These are phyloP conservation scores for Cairneyella variabilis DNA, from an alignment of 495 filamentous ascomycete genomes.

Conservation along the genomic window DNA sequence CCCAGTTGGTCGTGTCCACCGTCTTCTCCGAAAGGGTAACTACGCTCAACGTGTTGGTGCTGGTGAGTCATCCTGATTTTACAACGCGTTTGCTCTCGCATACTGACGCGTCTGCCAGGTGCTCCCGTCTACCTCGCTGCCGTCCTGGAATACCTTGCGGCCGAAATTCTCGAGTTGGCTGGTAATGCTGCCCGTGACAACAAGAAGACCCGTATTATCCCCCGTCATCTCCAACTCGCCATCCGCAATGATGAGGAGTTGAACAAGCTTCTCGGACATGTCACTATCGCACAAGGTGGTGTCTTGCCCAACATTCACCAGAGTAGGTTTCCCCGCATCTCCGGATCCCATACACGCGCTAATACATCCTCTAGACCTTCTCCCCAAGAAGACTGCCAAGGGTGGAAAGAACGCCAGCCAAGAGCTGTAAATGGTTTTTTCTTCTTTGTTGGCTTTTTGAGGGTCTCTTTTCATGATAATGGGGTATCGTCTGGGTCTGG, in stretches of 20 bases:
- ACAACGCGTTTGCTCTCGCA: slow-evolving; percentile 4
- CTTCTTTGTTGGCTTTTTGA: slow-evolving; percentile 44
- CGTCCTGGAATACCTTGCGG: slow-evolving; percentile 97
- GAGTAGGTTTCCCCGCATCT: slow-evolving; percentile 60
- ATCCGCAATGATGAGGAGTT: slow-evolving; percentile 99
- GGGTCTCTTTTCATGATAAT: slow-evolving; percentile 61
- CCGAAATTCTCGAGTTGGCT: slow-evolving; percentile 97
- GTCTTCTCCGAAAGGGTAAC: slow-evolving; percentile 99
- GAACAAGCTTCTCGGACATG: slow-evolving; percentile 99
- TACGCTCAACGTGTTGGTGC: slow-evolving; percentile 99
- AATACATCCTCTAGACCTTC: slow-evolving; percentile 61
- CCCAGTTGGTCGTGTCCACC: slow-evolving; percentile 99
- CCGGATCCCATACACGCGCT: slow-evolving; percentile 13
- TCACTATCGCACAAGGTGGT: slow-evolving; percentile 99
- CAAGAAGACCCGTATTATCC: slow-evolving; percentile 99
- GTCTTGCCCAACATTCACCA: slow-evolving; percentile 98
- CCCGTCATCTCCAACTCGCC: slow-evolving; percentile 97
- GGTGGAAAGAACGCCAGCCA: slow-evolving; percentile 84
- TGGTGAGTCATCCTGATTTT: slow-evolving; percentile 45
- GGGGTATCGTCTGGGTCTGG: slow-evolving; percentile 85
- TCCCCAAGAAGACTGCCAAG: slow-evolving; percentile 97
- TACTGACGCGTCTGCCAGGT: slow-evolving; percentile 47
- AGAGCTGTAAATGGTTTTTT: slow-evolving; percentile 69
- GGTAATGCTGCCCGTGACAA: slow-evolving; percentile 99
- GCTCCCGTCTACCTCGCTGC: slow-evolving; percentile 98